phyloP scores from a whole-genome alignment of 140 eudicot species.

The Stevia rebaudiana region DNA sequence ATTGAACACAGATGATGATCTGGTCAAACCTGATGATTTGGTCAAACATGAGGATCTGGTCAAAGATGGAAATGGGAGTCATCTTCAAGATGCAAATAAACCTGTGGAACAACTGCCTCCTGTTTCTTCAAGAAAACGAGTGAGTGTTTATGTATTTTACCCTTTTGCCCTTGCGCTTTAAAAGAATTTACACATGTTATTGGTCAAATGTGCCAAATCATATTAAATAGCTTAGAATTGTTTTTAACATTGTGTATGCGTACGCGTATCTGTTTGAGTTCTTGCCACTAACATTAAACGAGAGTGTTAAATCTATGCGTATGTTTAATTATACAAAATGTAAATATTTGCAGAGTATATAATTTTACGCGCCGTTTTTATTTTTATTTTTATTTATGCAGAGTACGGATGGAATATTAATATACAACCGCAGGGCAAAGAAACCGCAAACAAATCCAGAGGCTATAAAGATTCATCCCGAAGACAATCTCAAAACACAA shows the following conservation, averaged over 20 bases:
- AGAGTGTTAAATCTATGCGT: no score
- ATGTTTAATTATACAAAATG: neutral
- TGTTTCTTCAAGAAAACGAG: conserved; percentile 30
- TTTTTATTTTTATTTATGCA: conserved; percentile 25
- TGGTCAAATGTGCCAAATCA: neutral
- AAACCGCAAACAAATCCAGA: conserved; percentile 31
- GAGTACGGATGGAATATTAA: conserved; percentile 44
- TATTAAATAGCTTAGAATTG: neutral
- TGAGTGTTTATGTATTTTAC: conserved; percentile 22
- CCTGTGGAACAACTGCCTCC: conserved; percentile 29
- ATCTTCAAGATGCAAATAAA: conserved; percentile 35
- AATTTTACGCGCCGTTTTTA: neutral
- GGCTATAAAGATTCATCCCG: conserved; percentile 34
- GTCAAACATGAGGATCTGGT: conserved; percentile 36
- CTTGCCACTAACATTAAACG: no score
- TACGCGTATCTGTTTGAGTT: no score
- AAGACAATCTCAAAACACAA: conserved; percentile 25
- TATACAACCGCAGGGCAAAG: conserved; percentile 37
- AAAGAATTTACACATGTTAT: no score
- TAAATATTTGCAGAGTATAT: neutral
- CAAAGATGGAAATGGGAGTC: conserved; percentile 37
- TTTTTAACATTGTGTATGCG: no score
- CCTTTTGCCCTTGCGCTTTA: neutral
- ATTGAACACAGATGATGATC: conserved; percentile 29
- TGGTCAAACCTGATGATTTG: conserved; percentile 38